Evolutionary conservation across 805 yeast genomes (phyloP).

Genomic region (Starmera caribaea): DNA sequence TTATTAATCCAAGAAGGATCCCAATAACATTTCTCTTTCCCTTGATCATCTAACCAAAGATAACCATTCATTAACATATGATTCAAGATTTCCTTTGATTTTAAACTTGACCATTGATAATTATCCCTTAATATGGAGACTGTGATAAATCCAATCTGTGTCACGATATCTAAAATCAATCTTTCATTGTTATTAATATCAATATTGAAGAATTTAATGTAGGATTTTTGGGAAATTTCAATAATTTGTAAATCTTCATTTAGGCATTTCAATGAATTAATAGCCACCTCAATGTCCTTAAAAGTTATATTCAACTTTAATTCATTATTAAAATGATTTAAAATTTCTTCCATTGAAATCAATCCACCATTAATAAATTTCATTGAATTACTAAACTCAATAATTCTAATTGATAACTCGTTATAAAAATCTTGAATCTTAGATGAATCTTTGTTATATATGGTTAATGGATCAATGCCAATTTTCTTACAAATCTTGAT

Average conservation of each 20-base stretch:
- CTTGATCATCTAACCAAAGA: slow-evolving; percentile 71
- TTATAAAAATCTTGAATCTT: slow-evolving; percentile 42
- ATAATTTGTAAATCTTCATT: slow-evolving; percentile 69
- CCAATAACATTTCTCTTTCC: slow-evolving; percentile 48
- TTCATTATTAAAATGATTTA: slow-evolving; percentile 20
- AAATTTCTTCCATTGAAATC: slow-evolving; percentile 48
- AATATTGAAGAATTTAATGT: slow-evolving; percentile 49
- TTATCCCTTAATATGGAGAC: slow-evolving; percentile 59
- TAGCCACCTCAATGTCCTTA: slow-evolving; percentile 47
- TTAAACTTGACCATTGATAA: slow-evolving; percentile 56
- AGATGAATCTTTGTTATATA: slow-evolving; percentile 23
- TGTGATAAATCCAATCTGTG: slow-evolving; percentile 67
- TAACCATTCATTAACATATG: slow-evolving; percentile 78
- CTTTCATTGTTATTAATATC: slow-evolving; percentile 43
- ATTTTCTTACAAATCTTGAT: slow-evolving; percentile 67
- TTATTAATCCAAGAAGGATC: slow-evolving; percentile 61
- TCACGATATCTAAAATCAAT: slow-evolving; percentile 64
- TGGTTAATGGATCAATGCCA: slow-evolving; percentile 70
- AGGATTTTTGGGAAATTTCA: slow-evolving; percentile 38
- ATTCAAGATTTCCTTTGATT: slow-evolving; percentile 56
- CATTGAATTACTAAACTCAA: slow-evolving; percentile 67
- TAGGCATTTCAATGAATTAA: slow-evolving; percentile 41
- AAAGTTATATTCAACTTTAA: slow-evolving; percentile 23
- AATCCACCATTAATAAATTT: slow-evolving; percentile 76
- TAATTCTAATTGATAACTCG: slow-evolving; percentile 62